These are phyloP conservation scores for Penicillium desertorum DNA, from an alignment of 495 filamentous ascomycete genomes.

Conservation along the genomic window DNA sequence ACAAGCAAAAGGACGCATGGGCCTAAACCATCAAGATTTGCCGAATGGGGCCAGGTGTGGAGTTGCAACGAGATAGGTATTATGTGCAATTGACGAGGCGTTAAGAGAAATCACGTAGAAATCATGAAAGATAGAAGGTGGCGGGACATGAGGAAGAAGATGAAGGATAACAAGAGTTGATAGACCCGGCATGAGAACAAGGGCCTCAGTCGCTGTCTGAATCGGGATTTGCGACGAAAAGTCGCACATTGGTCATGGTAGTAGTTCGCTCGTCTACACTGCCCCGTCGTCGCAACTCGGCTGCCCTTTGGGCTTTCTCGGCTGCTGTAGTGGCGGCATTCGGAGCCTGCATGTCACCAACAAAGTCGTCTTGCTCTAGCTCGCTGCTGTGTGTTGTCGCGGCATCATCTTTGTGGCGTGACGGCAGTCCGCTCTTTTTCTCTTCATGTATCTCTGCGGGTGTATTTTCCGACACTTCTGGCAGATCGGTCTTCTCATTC, in stretches of 20 bases:
- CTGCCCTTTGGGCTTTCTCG: slow-evolving; percentile 67
- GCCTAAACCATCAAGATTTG: slow-evolving; percentile 23
- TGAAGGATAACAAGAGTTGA: slow-evolving; percentile 11
- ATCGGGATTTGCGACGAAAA: slow-evolving; percentile 97
- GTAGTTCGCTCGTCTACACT: slow-evolving; percentile 91
- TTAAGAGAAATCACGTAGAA: slow-evolving; percentile 16
- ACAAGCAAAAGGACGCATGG: slow-evolving; percentile 15
- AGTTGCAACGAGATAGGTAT: slow-evolving; percentile 22
- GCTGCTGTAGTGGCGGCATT: slow-evolving; percentile 46
- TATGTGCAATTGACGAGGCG: slow-evolving; percentile 28
- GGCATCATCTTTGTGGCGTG: slow-evolving; percentile 46
- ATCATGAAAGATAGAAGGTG: slow-evolving; percentile 17
- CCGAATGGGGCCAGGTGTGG: slow-evolving; percentile 10
- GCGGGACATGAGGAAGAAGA: slow-evolving; percentile 16
- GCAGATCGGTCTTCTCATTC: slow-evolving; percentile 50
- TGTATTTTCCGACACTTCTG: slow-evolving; percentile 54
- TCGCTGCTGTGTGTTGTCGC: slow-evolving; percentile 46
- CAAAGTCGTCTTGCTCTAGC: slow-evolving; percentile 53
- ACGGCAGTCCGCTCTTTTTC: slow-evolving; percentile 40
- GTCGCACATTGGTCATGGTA: slow-evolving; percentile 77
- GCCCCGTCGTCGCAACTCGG: slow-evolving; percentile 77
- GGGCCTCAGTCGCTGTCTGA: slow-evolving; percentile 53
- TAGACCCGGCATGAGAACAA: slow-evolving; percentile 11
- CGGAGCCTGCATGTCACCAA: slow-evolving; percentile 54
- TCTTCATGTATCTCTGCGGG: slow-evolving; percentile 43